Base-by-base conservation (phyloP, 176 grass and related monocot species). In the Aegilops bicornis region DNA sequence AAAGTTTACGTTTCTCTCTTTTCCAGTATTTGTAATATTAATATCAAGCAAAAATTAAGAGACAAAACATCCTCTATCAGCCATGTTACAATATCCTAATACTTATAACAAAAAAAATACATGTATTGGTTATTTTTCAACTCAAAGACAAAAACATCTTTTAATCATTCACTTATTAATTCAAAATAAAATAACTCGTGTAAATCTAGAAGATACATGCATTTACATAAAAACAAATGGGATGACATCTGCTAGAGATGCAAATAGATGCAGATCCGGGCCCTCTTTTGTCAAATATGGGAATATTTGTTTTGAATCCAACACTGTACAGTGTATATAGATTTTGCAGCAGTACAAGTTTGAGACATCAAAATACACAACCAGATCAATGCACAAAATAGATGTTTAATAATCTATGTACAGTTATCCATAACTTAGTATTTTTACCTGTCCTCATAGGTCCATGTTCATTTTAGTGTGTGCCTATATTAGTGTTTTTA, bases 31-130 rank as follows among this genome's bases (percentile, higher is more conserved):
- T 79, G n/a, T 71, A 66, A 40, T 37, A 62, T 14, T 14, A 13
- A 54, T 83, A 72, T 79, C 30, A 54, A 64, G 22, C 59, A 84
- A 12, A 84, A 73, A n/a, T n/a, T 2, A 72, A 78, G 67, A 36
- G 58, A 79, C 24, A 59, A 56, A 20, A 9, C 7, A 59, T 59
- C 56, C 22, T 59, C 20, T 59, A 22, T 22, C 17, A 59, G 3
- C 22, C 12, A n/a, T 75, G 40, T 75, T 29, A 29, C 23, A 50
- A 19, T 48, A 15, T 50, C 40, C 73, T 30, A 75, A 75, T 29
- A 48, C n/a, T 75, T 75, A 24, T 40, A 48, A 48, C 27, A 31
- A 33, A 33, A 33, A 29, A 15, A 17, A 2, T 42, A 75, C 72
- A 75, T 48, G 72, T 52, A 82, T 30, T 76, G 24, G 43, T 20